Conservation (phyloP, 306 rosid species). For the Phaseolus lunatus region DNA sequence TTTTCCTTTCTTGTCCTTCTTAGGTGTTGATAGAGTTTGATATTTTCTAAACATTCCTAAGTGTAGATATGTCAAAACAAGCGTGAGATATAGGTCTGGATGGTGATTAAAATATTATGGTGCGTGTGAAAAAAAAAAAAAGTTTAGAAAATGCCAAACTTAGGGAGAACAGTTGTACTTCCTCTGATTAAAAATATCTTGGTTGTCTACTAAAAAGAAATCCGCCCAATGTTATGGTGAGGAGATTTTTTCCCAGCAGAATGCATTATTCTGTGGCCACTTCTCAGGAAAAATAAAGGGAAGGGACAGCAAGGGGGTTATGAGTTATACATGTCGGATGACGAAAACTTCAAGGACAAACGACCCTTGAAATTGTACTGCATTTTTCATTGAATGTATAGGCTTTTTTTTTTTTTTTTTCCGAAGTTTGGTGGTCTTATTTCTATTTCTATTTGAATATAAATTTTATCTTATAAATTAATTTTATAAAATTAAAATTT, state of each 20-base stretch:
- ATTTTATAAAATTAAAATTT: no score
- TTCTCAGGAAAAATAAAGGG: neutral
- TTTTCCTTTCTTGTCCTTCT: neutral
- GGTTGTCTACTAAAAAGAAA: neutral
- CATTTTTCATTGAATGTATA: neutral
- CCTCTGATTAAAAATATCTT: neutral
- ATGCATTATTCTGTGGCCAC: neutral
- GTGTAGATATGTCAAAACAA: neutral
- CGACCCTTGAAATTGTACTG: neutral
- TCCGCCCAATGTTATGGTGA: no score
- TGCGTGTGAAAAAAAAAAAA: neutral
- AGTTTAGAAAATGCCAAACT: neutral
- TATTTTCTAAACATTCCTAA: neutral
- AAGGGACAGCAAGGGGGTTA: neutral
- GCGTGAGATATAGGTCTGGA: neutral
- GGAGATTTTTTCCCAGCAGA: neutral
- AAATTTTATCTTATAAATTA: no score
- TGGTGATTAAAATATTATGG: neutral
- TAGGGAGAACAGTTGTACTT: neutral
- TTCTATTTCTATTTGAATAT: no score
- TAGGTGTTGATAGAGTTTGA: neutral
- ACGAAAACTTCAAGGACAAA: neutral
- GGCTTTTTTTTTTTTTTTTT: no score
- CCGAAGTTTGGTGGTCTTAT: neutral
- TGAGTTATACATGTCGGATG: slow-evolving; percentile 5